Conservation (phyloP, 305 asterid species). For the Rubia tinctorum region DNA sequence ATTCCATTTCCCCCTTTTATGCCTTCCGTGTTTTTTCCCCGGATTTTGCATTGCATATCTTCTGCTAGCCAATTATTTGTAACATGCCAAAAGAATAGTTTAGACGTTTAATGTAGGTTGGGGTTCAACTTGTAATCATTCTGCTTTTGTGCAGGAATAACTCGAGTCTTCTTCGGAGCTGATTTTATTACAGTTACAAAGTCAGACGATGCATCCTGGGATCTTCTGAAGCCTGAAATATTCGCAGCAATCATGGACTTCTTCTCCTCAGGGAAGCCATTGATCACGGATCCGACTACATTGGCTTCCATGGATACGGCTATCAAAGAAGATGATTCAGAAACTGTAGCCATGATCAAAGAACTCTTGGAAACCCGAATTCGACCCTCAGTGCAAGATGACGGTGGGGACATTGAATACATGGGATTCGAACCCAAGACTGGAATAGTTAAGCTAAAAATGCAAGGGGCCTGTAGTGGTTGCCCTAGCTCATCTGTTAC, state of each 20-base stretch:
- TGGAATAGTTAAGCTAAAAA: slow-evolving; percentile 78
- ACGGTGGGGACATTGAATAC: slow-evolving; percentile 91
- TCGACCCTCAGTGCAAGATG: slow-evolving; percentile 96
- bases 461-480: slow-evolving; percentile 99
- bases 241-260: slow-evolving; percentile 94
- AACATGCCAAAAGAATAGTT: not conserved
- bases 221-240: slow-evolving; percentile 81
- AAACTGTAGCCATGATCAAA: slow-evolving; percentile 96
- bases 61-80: no score
- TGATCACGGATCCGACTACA: slow-evolving; percentile 58
- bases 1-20: no score
- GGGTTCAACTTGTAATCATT: not conserved
- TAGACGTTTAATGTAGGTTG: not conserved
- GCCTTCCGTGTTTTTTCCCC: no score
- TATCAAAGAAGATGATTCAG: slow-evolving; percentile 84
- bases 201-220: slow-evolving; percentile 82
- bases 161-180: slow-evolving; percentile 90
- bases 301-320: slow-evolving; percentile 89
- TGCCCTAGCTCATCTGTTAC: slow-evolving; percentile 98
- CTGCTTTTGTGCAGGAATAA: slow-evolving; percentile 44
- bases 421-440: slow-evolving; percentile 62
- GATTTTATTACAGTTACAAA: slow-evolving; percentile 84
- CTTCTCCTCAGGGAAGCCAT: slow-evolving; percentile 78
- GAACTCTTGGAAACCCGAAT: slow-evolving; percentile 93
- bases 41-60: no score